Conservation (phyloP, 1,284 basidiomycete genomes). For the Ceratorhiza oryzae-sativae region DNA sequence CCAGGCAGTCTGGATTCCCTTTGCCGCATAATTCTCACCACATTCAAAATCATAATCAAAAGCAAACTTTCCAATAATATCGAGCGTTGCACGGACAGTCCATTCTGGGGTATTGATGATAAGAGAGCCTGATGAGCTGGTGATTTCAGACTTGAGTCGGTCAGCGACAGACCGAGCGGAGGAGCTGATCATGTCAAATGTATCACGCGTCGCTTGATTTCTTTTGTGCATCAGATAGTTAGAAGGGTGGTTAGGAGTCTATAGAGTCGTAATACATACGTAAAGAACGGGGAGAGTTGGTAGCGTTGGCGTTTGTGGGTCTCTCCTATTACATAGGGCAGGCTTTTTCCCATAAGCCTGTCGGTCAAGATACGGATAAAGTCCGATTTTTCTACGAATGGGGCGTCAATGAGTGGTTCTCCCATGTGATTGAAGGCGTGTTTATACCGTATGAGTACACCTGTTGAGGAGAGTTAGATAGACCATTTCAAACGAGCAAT, state of each 20-base stretch:
- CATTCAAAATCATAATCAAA: conserved; percentile 52
- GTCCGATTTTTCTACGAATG: conserved; percentile 43
- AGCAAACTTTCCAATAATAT: conserved; percentile 47
- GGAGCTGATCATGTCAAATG: conserved; percentile 32
- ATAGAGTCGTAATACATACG: conserved; percentile 43
- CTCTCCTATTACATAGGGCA: conserved; percentile 50
- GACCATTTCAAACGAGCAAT: neutral
- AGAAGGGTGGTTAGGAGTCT: neutral
- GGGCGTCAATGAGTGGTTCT: conserved; percentile 20
- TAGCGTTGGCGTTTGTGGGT: conserved; percentile 49
- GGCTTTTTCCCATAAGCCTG: conserved; percentile 48
- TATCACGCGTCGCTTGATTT: conserved; percentile 42
- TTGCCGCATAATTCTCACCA: conserved; percentile 47
- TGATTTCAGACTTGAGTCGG: conserved; percentile 8
- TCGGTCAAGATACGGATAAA: conserved; percentile 49
- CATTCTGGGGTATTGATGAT: conserved; percentile 45
- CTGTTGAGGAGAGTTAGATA: conserved; percentile 11
- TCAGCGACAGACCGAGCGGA: conserved; percentile 33
- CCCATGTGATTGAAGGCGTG: neutral
- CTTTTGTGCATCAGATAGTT: neutral
- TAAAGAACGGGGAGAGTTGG: conserved; percentile 46
- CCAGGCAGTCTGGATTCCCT: conserved; percentile 49
- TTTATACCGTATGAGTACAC: conserved; percentile 46
- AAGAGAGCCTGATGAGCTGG: neutral
- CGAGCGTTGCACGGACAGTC: conserved; percentile 44